Evolutionary conservation across 2,329 filamentous ascomycete species (phyloP).

Genomic region (Uncinocarpus reesii): DNA sequence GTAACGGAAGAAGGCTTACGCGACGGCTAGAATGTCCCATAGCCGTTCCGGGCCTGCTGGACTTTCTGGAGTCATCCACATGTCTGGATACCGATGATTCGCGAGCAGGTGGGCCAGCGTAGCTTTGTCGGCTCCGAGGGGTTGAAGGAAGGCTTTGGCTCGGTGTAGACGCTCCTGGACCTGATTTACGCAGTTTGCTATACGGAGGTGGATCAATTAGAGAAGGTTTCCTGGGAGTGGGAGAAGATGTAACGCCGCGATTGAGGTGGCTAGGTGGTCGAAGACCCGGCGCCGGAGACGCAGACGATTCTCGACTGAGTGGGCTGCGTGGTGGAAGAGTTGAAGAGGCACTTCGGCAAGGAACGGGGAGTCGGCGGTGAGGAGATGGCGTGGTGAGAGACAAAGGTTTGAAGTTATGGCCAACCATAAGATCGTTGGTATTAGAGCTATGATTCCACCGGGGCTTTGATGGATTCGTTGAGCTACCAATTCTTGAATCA

Average conservation of each 20-base stretch:
- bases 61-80: neutral
- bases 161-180: slow-evolving; percentile 13
- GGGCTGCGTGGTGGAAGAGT: slow-evolving; percentile 35
- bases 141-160: slow-evolving; percentile 20
- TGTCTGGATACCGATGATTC: slow-evolving; percentile 9
- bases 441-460: slow-evolving; percentile 64
- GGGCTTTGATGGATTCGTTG: slow-evolving; percentile 41
- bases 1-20: slow-evolving; percentile 33
- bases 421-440: slow-evolving; percentile 52
- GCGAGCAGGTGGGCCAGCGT: slow-evolving; percentile 25
- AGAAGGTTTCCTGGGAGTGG: slow-evolving; percentile 20
- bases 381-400: slow-evolving; percentile 51
- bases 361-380: slow-evolving; percentile 29
- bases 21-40: slow-evolving; percentile 33
- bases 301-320: slow-evolving; percentile 34
- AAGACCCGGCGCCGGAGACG: slow-evolving; percentile 29
- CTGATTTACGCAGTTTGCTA: slow-evolving; percentile 29
- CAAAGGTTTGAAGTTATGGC: slow-evolving; percentile 57
- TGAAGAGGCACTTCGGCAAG: slow-evolving; percentile 30
- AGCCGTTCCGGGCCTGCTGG: slow-evolving; percentile 28
- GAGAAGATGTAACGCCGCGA: slow-evolving; percentile 17
- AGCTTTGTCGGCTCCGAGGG: slow-evolving; percentile 33
- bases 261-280: slow-evolving; percentile 27
- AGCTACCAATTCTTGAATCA: slow-evolving; percentile 20
- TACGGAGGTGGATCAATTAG: slow-evolving; percentile 36